Base-by-base conservation (phyloP, 805 yeast genomes). In the Yarrowia porcina region DNA sequence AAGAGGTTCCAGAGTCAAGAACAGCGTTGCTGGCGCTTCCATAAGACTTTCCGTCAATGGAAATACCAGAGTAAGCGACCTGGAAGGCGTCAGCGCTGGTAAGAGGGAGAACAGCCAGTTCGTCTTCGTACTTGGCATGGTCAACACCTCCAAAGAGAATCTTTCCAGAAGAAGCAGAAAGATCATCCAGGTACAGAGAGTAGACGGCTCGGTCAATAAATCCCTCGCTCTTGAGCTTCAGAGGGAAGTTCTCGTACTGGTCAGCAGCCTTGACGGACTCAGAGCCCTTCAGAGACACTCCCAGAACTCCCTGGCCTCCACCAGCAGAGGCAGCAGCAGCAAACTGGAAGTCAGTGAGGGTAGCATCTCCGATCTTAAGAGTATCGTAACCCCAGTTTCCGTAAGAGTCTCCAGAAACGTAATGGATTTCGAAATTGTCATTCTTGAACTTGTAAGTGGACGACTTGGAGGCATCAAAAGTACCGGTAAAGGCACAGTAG, bases 371-470 rank as follows among this genome's bases (percentile, higher is more conserved):
- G 61, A 88, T 69, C 1, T 68, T 67, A 4, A 90, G 79, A 49
- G 76, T 75, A 70, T 90, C 97, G 39, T 76, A 72, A 18, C 86
- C 92, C 81, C 82, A 84, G 35, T 66, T 68, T 21, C 88, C 88
- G 6, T 65, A 65, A 3, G 84, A 72, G 12, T 68, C 21, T 12
- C 74, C 72, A 62, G 80, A 84, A 13, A 75, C 73, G 57, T 71
- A 70, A 20, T 50, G 63, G 57, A 71, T 70, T 17, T 44, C 9
- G 66, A 71, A 71, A 23, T 65, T 68, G 38, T 60, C 23, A 64
- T 65, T 66, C 25, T 64, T 20, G 32, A 41, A 63, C 49, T 66
- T 38, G 65, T 68, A 69, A 10, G 74, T 65, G 4, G 69, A 63
- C 15, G 73, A 69, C n/a, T 23, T 21, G 25, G 21, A 20, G 17